These are phyloP conservation scores for Syncephalastrum racemosum DNA, from an alignment of 371 early-diverging fungal species.

Conservation along the genomic window DNA sequence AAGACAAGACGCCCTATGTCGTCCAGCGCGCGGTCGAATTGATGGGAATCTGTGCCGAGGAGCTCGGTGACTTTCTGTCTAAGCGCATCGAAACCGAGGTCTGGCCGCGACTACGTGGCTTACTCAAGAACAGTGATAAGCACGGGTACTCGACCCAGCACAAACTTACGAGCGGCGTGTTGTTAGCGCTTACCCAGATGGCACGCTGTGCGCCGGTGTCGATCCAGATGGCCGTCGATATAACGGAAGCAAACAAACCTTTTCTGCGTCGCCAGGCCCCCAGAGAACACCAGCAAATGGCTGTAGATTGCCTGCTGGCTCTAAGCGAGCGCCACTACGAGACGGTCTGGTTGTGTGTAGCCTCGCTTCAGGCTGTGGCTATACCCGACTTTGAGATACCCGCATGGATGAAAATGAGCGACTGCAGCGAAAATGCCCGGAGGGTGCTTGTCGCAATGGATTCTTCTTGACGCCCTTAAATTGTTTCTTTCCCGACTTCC, in stretches of 20 bases:
- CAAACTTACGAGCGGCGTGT: slow-evolving; percentile 17
- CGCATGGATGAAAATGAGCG: slow-evolving; percentile 21
- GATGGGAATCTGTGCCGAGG: slow-evolving; percentile 30
- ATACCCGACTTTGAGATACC: slow-evolving; percentile 24
- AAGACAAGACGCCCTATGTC: slow-evolving; percentile 52
- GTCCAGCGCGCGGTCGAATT: slow-evolving; percentile 46
- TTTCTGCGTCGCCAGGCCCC: slow-evolving; percentile 30
- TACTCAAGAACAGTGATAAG: slow-evolving; percentile 21
- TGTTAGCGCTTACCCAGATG: slow-evolving; percentile 29
- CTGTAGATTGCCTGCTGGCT: slow-evolving; percentile 21
- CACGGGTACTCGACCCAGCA: slow-evolving; percentile 3
- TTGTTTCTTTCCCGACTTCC: neutral
- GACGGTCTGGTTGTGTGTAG: slow-evolving; percentile 38
- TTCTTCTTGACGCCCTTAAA: neutral
- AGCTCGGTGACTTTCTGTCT: slow-evolving; percentile 48
- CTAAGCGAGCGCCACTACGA: slow-evolving; percentile 35
- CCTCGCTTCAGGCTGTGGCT: slow-evolving; percentile 10
- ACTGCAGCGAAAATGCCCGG: slow-evolving; percentile 5
- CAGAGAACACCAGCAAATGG: slow-evolving; percentile 26
- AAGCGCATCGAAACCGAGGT: slow-evolving; percentile 47
- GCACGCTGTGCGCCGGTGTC: neutral
- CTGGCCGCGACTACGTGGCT: slow-evolving; percentile 44
- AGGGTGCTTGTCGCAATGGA: neutral
- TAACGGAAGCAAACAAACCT: slow-evolving; percentile 25
- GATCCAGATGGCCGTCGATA: slow-evolving; percentile 12